Evolutionary conservation across 1,139 yeast genomes (phyloP), one percentile per base, ranked within the genome.

Genomic region (Pichia sp.): DNA sequence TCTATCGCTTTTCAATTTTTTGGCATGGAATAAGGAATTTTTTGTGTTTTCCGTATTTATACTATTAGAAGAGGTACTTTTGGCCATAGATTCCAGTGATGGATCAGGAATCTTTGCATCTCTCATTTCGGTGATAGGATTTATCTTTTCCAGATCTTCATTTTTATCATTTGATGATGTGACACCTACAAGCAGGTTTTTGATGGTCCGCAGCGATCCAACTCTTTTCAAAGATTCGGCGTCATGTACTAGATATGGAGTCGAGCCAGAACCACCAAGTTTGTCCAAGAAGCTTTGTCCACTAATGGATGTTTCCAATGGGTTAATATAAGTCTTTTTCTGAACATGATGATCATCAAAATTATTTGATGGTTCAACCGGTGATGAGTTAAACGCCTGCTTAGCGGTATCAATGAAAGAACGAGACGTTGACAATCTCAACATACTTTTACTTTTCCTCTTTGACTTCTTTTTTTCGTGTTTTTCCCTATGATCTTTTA

Each of bases 401-500:
- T 51, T 53, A 29, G 58, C 53, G 32, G 36, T 50, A 4, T 56
- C 61, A 16, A 55, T 47, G 27, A 58, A 46, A 6, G 59, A 51
- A 40, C 49, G 52, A 2, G 62, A 54, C 4, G 55, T 53, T 2
- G 57, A 51, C 45, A 50, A 56, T 57, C 52, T 65, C 35, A 70
- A 47, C 38, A 81, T 80, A 42, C 80, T 74, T 47, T 75, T 65
- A 29, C 82, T 77, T 47, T 75, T 65, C 31, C 82, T 77, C 32
- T 29, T 23, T 68, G 66, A 36, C 50, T 51, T 38, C 70, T 67
- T 44, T 72, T 48, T 75, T 52, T 84, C 39, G 10, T 9, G 73
- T 71, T 48, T 75, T 53, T 85, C 38, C 8, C 36, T 69, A 55
- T 67, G 69, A 36, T 86, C 90, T 26, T 86, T 65, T 11, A 83